Conservation (phyloP, 2,329 filamentous ascomycete genomes). For the Pestalotiopsis fici region DNA sequence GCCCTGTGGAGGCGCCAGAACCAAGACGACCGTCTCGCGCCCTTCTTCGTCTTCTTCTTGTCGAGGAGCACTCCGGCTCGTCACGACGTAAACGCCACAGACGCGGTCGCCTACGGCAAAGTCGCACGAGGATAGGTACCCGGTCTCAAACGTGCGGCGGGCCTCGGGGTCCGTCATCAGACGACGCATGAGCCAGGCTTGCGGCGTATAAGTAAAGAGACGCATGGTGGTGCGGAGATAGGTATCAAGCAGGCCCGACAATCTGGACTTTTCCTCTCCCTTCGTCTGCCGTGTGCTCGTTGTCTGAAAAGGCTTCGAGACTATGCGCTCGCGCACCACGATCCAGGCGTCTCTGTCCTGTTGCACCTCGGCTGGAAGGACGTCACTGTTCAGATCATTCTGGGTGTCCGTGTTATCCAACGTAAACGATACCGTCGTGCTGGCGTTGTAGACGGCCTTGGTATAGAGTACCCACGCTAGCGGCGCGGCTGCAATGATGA, state of each 20-base stretch:
- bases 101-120: slow-evolving; percentile 22
- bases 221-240: slow-evolving; percentile 23
- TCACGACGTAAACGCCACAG: slow-evolving; percentile 25
- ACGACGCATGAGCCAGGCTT: slow-evolving; percentile 20
- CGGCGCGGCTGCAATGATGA: neutral
- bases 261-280: too few species aligned
- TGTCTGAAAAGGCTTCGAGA: slow-evolving; percentile 8
- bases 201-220: slow-evolving; percentile 23
- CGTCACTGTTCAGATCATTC: too few species aligned
- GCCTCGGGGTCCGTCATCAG: slow-evolving; percentile 12
- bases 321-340: slow-evolving; percentile 20
- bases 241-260: slow-evolving; percentile 13
- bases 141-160: slow-evolving; percentile 11
- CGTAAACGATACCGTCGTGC: neutral
- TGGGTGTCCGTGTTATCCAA: neutral
- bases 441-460: neutral
- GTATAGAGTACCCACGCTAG: neutral
- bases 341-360: slow-evolving; percentile 10
- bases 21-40: slow-evolving; percentile 16
- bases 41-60: neutral
- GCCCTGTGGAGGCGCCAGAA: slow-evolving; percentile 20
- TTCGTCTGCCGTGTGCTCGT: neutral
- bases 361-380: slow-evolving; percentile 13
- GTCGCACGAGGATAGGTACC: slow-evolving; percentile 17
- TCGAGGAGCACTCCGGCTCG: neutral